Base-by-base conservation (phyloP, 306 rosid genomes). In the Carpinus fangiana region DNA sequence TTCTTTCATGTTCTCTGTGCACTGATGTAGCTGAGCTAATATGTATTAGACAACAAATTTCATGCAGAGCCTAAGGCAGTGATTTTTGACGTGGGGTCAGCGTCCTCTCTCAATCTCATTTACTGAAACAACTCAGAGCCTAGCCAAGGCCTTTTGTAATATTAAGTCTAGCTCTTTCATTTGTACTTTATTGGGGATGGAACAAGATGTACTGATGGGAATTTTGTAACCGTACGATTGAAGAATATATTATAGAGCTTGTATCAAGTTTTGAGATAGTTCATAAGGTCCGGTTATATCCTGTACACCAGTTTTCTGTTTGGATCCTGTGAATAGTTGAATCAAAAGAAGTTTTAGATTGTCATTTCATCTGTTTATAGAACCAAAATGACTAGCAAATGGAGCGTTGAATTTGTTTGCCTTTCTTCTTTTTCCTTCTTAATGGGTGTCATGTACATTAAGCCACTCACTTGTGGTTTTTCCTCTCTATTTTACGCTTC, bases 21-120 rank as follows among this genome's bases (percentile, higher is more conserved):
- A 14, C 70, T 74, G 70, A 75, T 76, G 21, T 46, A 43, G 75
- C 68, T 59, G 80, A 59, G 36, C 54, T 82, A 55, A 74, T 72
- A 74, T 69, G 72, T 73, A 9, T 21, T 53, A 59, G 65, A 65
- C 72, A 18, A 70, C 52, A 14, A 73, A 54, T 73, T 69, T 76
- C 68, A 61, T 72, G 86, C 89, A 88, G 95, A 72, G 72, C 80
- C 80, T 2, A 78, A 71, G 83, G 82, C 80, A 73, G 86, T 77
- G 69, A 64, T 62, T 45, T 74, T 70, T 88, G 87, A 90, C 23
- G 11, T 53, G 47, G 54, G 55, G 72, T 20, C 53, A 50, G 43
- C 41, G 28, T 28, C 20, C 69, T 73, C 20, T 18, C 72, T 18
- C 26, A 8, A 38, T 9, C 31, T 8, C 31, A 14, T 17, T 2